Evolutionary conservation across 2,329 filamentous ascomycete genomes (phyloP).

Genomic region (Arthrobotrys pseudoclavata): DNA sequence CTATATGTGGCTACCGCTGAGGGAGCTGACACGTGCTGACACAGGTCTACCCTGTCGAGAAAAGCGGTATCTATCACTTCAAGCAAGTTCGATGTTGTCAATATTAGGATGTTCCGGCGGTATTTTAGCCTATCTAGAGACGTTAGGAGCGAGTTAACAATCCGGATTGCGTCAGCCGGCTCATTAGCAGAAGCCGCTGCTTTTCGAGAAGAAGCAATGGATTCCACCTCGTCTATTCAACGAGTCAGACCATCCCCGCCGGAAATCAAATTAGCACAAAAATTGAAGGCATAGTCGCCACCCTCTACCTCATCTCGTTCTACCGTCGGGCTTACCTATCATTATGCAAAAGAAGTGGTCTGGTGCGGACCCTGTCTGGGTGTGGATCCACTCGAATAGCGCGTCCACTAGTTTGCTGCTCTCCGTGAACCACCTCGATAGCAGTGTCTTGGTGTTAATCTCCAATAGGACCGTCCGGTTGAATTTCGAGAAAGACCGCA

Average conservation of each 20-base stretch:
- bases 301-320: background rate
- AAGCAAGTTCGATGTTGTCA: conserved; percentile 63
- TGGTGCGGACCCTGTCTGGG: conserved; percentile 34
- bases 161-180: conserved; percentile 62
- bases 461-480: conserved; percentile 61
- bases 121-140: conserved; percentile 62
- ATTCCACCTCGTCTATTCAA: conserved; percentile 62
- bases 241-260: conserved; percentile 28
- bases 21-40: conserved; percentile 62
- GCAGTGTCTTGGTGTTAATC: conserved; percentile 62
- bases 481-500: conserved; percentile 62
- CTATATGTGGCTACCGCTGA: conserved; percentile 61
- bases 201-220: conserved; percentile 62
- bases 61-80: conserved; percentile 63
- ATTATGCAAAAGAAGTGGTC: conserved; percentile 47
- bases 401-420: conserved; percentile 62
- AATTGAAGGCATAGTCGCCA: conserved; percentile 42
- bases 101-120: conserved; percentile 62
- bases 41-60: conserved; percentile 62
- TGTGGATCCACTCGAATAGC: conserved; percentile 62
- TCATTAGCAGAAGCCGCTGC: conserved; percentile 61
- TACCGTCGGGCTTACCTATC: conserved; percentile 35
- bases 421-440: conserved; percentile 63
- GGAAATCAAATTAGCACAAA: conserved; percentile 29
- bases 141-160: conserved; percentile 63